Percentiles rank a stretch among this genome's conserved stretches.
Conservation (phyloP, 2,329 filamentous ascomycete genomes). For the Penicillium psychrosexuale region DNA sequence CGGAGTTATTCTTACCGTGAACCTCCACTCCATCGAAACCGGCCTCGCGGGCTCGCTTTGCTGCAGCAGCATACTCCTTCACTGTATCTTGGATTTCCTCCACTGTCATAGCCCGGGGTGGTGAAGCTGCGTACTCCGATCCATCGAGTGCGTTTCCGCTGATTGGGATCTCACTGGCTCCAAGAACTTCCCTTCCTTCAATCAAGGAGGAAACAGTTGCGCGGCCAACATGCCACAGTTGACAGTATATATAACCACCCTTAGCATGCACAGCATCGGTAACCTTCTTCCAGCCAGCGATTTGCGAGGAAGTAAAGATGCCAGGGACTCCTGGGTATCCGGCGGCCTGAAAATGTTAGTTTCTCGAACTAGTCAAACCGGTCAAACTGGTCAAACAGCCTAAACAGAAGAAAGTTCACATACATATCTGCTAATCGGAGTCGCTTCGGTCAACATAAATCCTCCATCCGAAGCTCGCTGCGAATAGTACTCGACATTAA, state of each 20-base stretch:
- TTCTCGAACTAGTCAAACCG: no score
- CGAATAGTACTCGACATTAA: conserved; percentile 31
- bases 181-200: conserved; percentile 28
- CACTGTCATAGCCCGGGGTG: conserved; percentile 35
- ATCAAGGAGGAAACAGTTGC: conserved; percentile 41
- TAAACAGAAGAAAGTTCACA: background rate
- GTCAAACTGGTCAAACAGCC: no score
- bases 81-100: conserved; percentile 41
- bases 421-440: conserved; percentile 30
- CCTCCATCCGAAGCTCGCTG: conserved; percentile 35
- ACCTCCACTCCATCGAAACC: conserved; percentile 53
- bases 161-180: conserved; percentile 35
- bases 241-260: conserved; percentile 32
- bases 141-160: conserved; percentile 41
- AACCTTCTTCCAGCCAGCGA: conserved; percentile 33
- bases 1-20: conserved; percentile 31
- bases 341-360: conserved; percentile 18
- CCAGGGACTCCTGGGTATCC: conserved; percentile 32
- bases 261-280: conserved; percentile 35
- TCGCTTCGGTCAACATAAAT: conserved; percentile 36
- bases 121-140: conserved; percentile 27
- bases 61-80: conserved; percentile 41
- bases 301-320: conserved; percentile 30
- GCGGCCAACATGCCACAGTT: conserved; percentile 39
- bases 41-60: conserved; percentile 44